Conservation (phyloP, 192 early-diverging fungal species). For the Dimargaris xerosporica region DNA sequence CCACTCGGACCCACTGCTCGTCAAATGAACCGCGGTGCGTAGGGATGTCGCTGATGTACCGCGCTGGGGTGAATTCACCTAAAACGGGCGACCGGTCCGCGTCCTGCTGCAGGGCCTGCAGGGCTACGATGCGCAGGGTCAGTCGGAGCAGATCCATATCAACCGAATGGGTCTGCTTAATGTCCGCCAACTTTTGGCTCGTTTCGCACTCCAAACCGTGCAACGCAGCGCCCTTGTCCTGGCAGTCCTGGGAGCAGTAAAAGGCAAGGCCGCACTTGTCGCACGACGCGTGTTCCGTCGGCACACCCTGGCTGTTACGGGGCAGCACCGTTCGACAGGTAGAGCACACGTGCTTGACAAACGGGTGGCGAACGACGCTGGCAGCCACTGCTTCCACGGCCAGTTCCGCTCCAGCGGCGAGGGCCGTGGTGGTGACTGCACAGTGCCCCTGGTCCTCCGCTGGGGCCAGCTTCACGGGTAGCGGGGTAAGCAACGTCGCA, state of each 20-base stretch:
- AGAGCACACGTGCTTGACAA: conserved; percentile 35
- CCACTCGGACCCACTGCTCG: conserved; percentile 14
- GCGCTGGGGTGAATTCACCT: conserved; percentile 16
- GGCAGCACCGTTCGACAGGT: conserved; percentile 26
- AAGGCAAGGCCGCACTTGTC: conserved; percentile 30
- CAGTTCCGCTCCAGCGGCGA: conserved; percentile 32
- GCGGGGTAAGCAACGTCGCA: too few species aligned
- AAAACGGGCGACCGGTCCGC: conserved; percentile 10
- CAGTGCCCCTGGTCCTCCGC: conserved; percentile 35
- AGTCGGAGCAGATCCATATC: conserved; percentile 24
- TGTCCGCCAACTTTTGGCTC: conserved; percentile 19
- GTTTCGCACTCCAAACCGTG: conserved; percentile 21
- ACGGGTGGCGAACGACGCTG: conserved; percentile 36
- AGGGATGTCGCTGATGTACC: conserved; percentile 17
- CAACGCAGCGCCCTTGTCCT: conserved; percentile 15
- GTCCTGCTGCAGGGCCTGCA: conserved; percentile 11
- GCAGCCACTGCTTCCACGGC: conserved; percentile 31
- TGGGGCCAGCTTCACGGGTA: too few species aligned
- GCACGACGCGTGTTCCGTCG: conserved; percentile 18
- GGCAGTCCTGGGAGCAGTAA: conserved; percentile 42
- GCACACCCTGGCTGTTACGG: conserved; percentile 17
- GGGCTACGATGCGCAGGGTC: conserved; percentile 18
- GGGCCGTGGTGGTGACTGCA: conserved; percentile 25
- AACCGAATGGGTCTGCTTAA: conserved; percentile 14
- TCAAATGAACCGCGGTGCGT: conserved; percentile 17